Percentiles rank a stretch among this genome's conserved stretches.
phyloP scores from a whole-genome alignment of 306 rosid species.

The Cucumis sativus region DNA sequence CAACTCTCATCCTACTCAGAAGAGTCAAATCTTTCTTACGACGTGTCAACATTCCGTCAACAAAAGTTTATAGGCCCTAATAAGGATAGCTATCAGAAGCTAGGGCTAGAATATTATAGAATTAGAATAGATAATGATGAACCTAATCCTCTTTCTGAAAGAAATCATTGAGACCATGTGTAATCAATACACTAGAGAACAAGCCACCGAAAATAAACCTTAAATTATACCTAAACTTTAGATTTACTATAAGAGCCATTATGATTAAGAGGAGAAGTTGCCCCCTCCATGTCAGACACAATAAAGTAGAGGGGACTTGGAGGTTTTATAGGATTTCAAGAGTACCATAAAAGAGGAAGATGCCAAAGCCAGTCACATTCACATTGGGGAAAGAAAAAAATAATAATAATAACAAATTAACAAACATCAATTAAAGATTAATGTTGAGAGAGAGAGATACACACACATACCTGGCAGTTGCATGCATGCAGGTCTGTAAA shows the following conservation, averaged over 20 bases:
- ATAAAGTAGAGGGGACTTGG: conserved; percentile 14
- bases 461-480: not conserved
- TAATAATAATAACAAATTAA: no score
- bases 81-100: not conserved
- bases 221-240: conserved; percentile 16
- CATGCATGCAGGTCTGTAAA: not conserved
- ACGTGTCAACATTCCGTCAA: conserved; percentile 3
- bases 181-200: conserved; percentile 12
- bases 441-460: not conserved
- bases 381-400: not conserved
- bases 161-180: conserved; percentile 55
- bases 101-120: not conserved
- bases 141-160: conserved; percentile 33
- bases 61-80: not conserved
- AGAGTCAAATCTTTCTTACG: not conserved
- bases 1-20: no score
- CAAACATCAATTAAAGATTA: not conserved
- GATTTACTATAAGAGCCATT: conserved; percentile 22
- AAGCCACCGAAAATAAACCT: conserved; percentile 16
- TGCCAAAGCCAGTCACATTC: conserved; percentile 2
- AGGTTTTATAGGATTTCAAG: conserved; percentile 11
- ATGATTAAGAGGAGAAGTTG: conserved; percentile 35
- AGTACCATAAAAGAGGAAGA: conserved; percentile 14
- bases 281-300: conserved; percentile 48
- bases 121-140: conserved; percentile 27